Evolutionary conservation across 2,329 filamentous ascomycete genomes (phyloP).

Genomic region (Mariannaea sp.): DNA sequence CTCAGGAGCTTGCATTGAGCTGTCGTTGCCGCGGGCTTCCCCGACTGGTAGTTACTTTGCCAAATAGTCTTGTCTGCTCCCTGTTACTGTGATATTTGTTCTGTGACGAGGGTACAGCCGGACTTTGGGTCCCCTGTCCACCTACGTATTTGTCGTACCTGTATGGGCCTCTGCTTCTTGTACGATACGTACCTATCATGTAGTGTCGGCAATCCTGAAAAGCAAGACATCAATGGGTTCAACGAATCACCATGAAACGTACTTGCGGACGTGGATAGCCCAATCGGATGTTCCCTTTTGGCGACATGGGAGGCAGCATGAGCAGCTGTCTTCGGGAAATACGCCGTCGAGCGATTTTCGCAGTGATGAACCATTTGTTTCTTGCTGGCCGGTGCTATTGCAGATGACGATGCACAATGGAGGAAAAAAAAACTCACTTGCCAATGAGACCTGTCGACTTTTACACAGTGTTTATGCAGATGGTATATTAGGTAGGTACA

Average conservation of each 20-base stretch:
- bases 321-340: not conserved
- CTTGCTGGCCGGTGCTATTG: not conserved
- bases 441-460: not conserved
- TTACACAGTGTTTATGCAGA: not conserved
- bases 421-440: not conserved
- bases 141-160: no score
- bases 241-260: constrained; percentile 5
- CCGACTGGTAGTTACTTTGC: not conserved
- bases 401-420: not conserved
- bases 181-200: no score
- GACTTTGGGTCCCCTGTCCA: no score
- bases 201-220: no score
- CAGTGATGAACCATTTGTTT: not conserved
- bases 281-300: constrained; percentile 2
- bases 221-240: not conserved
- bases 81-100: not conserved
- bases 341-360: not conserved
- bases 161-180: no score
- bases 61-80: not conserved
- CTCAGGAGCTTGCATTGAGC: constrained; percentile 6
- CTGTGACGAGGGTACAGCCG: constrained; percentile 6
- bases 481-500: no score
- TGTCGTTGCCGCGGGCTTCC: not conserved
- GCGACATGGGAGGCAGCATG: not conserved
- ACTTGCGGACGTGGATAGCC: not conserved